A percentile compares a stretch with the other conserved stretches of the same genome.
These are phyloP conservation scores for Moniliophthora roreri DNA, from an alignment of 1,284 basidiomycete species.

Conservation along the genomic window DNA sequence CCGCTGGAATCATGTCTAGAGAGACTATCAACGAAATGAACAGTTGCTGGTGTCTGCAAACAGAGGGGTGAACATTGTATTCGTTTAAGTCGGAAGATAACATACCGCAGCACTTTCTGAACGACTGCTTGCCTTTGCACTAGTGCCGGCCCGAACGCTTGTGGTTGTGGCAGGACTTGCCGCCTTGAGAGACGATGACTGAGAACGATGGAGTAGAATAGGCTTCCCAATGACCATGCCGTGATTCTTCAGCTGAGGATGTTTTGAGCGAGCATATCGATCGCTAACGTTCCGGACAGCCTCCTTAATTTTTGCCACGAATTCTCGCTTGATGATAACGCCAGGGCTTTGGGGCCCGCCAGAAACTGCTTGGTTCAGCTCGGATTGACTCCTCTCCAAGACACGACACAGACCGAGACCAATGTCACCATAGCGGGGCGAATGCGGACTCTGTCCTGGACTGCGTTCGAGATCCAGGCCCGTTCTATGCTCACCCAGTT, in stretches of 20 bases:
- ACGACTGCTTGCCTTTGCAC: conserved; percentile 27
- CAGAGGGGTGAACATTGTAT: too few relatives aligned
- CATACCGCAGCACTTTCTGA: conserved; percentile 4
- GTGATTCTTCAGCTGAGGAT: conserved; percentile 22
- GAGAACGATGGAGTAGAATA: conserved; percentile 32
- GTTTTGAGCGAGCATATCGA: conserved; percentile 42
- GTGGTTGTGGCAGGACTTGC: background rate
- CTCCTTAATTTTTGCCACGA: conserved; percentile 55
- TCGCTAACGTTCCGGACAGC: conserved; percentile 69
- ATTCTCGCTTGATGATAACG: conserved; percentile 68
- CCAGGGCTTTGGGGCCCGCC: conserved; percentile 39
- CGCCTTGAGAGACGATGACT: conserved; percentile 13
- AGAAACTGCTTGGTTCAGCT: conserved; percentile 1
- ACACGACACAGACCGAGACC: conserved; percentile 41
- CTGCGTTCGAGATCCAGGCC: conserved; percentile 5
- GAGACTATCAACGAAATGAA: conserved; percentile 35
- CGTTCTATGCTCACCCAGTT: conserved; percentile 10
- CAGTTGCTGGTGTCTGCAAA: conserved; percentile 40
- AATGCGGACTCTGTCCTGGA: background rate
- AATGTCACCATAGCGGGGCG: conserved; percentile 14
- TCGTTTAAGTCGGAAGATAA: background rate
- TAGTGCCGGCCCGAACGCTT: background rate
- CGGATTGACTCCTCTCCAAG: conserved; percentile 36
- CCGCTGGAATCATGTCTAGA: conserved; percentile 32
- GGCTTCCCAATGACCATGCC: conserved; percentile 56